A percentile compares a stretch with the other conserved stretches of the same genome.
phyloP scores from a whole-genome alignment of 2,329 filamentous ascomycete genomes.

The Colletotrichum gloeosporioides region DNA sequence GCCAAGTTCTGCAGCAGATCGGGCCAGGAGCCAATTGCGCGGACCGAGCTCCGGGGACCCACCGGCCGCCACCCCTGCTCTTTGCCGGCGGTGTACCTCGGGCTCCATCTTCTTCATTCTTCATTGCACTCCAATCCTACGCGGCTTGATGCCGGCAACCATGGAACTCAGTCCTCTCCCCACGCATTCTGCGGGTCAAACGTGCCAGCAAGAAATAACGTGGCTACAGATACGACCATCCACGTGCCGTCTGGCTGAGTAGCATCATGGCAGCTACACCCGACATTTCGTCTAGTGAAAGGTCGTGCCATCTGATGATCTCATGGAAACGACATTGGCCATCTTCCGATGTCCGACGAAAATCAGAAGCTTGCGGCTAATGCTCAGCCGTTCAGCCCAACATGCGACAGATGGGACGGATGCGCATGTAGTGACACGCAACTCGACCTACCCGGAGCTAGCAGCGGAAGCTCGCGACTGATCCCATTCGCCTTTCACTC shows the following conservation, averaged over 20 bases:
- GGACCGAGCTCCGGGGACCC: not conserved
- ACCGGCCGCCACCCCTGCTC: slow-evolving; percentile 6
- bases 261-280: not conserved
- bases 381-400: not conserved
- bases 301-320: not conserved
- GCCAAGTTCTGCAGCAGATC: not conserved
- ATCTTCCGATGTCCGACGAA: not conserved
- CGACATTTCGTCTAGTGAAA: not conserved
- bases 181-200: not conserved
- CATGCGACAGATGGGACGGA: not conserved
- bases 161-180: not conserved
- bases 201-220: not conserved
- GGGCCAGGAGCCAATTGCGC: slow-evolving; percentile 5
- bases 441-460: not conserved
- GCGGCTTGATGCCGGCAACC: not conserved
- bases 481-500: not conserved
- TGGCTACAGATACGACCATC: not conserved
- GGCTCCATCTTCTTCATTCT: not conserved
- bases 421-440: not conserved
- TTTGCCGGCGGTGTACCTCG: slow-evolving; percentile 14
- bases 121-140: not conserved
- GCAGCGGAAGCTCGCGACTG: not conserved
- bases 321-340: not conserved
- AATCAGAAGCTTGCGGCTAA: not conserved
- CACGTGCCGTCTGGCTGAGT: not conserved